phyloP scores from a whole-genome alignment of 805 yeast species.

The Isabelozyma rhagii region DNA sequence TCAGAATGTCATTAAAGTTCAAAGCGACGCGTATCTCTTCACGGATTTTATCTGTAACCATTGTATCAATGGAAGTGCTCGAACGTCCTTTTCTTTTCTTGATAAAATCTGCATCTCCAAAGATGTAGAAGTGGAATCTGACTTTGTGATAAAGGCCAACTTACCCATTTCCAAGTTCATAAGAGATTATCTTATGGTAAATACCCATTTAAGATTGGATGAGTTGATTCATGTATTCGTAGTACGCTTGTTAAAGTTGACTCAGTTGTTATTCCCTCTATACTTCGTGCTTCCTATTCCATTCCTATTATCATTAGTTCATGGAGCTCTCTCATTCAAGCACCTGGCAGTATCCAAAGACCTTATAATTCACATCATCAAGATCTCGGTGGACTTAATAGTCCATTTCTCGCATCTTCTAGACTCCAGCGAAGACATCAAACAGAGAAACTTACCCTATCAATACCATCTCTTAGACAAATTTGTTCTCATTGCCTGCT shows the following conservation, averaged over 20 bases:
- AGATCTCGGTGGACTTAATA: conserved; percentile 13
- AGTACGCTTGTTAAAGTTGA: conserved; percentile 15
- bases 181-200: conserved; percentile 39
- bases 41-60: conserved; percentile 34
- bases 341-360: conserved; percentile 54
- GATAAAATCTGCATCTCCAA: conserved; percentile 27
- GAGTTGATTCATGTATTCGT: conserved; percentile 42
- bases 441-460: conserved; percentile 29
- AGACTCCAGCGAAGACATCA: conserved; percentile 22
- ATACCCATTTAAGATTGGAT: conserved; percentile 50
- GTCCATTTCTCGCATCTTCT: conserved; percentile 19
- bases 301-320: conserved; percentile 55
- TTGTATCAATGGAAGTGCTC: conserved; percentile 32
- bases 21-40: conserved; percentile 31
- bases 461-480: conserved; percentile 41
- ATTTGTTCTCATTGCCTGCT: conserved; percentile 45
- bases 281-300: conserved; percentile 47
- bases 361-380: conserved; percentile 19
- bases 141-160: conserved; percentile 18
- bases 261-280: conserved; percentile 28
- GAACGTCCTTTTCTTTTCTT: conserved; percentile 29
- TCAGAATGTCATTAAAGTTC: conserved; percentile 19
- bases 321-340: conserved; percentile 54
- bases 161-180: conserved; percentile 35
- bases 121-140: conserved; percentile 10